Evolutionary conservation across 768 basidiomycete species (phyloP), one percentile per base, ranked within the genome.

Genomic region (Steccherinum ochraceum): DNA sequence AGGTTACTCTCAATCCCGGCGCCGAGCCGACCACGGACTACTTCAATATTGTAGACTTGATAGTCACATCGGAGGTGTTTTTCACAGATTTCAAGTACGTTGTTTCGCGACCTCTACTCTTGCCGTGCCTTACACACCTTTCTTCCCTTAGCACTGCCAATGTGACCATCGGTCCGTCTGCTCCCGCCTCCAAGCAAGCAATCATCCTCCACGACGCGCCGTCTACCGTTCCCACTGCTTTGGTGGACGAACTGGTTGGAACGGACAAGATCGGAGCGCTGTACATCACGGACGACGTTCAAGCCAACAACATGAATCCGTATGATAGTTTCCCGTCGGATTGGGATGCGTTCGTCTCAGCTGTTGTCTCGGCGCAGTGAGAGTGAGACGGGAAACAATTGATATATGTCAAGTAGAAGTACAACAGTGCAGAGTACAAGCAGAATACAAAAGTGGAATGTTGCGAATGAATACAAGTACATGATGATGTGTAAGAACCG

Each of bases 171-270:
- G 21, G 45, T 12, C 13, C 50, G 23, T 35, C 46, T 12, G 52
- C 55, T 11, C 61, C 59, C 0, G 50, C 61, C 4, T 49, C 53
- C 12, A 58, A 71, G 48, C 68, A 71, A 48, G 58, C 62, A 13
- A 63, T 67, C 13, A 56, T 69, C 19, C 53, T 71, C 16, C 65
- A 67, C 25, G 63, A 63, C 20, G 65, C 58, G 16, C 70, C 69
- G 4, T 56, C 58, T 16, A 59, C 52, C 12, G 52, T 61, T 3
- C 62, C 64, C 0, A 49, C 58, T 2, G 51, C 39, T 16, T 56
- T 66, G 12, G 60, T 69, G 24, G 45, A 57, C 23, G 49, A 55
- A 20, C 51, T 69, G 2, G 48, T 61, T 1, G 47, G 46, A 19
- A 51, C 57, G 13, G 54, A 62, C 19, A 56, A 55, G 2, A 51